Base-by-base conservation (phyloP, 1,284 basidiomycete species). In the Ceratobasidium sp. region DNA sequence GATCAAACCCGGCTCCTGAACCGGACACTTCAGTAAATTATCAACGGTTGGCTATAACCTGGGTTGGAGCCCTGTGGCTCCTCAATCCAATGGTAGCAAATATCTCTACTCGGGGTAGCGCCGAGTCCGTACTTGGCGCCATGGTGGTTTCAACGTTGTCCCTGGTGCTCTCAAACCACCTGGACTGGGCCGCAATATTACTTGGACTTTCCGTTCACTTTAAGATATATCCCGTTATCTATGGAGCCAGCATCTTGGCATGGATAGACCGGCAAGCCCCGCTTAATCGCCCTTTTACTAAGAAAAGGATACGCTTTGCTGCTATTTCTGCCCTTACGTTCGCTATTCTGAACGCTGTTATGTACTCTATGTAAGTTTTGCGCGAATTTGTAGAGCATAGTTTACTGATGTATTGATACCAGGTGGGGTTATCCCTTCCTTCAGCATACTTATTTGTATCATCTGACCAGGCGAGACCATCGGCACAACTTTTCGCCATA, bases 401-500 rank as follows among this genome's bases (percentile, higher is more conserved):
- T 60, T 55, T 38, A 46, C 48, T 79, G 30, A 78, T 14, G 30
- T 20, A 6, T n/a, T 16, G 14, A 59, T 65, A 38, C 41, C 65
- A 98, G 96, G 79, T 99, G 97, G 96, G 98, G 97, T 4, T 88
- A 93, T 80, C 93, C 96, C 0, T 98, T 98, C 86, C 86, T 99
- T 35, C 89, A 95, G 78, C 93, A 99, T 83, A 94, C 97, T 0
- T 99, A 96, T 85, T 87, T 99, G 20, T 99, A 99, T 85, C 98
- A 99, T 82, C 86, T 97, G 3, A 89, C 92, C 79, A 90, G 98
- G 48, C 90, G 95, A 33, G 98, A 99, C 85, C 96, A 99, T 83
- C 92, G 97, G 73, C 98, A 99, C 86, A 99, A 99, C 85, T 99
- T 99, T 85, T 96, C 96, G 18, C 94, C 96, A 0, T 98, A 99